Percentiles rank a stretch among this genome's conserved stretches.
These are phyloP conservation scores for Elongisporangium undulatum DNA, from an alignment of 352 stramenopile genomes.

Conservation along the genomic window DNA sequence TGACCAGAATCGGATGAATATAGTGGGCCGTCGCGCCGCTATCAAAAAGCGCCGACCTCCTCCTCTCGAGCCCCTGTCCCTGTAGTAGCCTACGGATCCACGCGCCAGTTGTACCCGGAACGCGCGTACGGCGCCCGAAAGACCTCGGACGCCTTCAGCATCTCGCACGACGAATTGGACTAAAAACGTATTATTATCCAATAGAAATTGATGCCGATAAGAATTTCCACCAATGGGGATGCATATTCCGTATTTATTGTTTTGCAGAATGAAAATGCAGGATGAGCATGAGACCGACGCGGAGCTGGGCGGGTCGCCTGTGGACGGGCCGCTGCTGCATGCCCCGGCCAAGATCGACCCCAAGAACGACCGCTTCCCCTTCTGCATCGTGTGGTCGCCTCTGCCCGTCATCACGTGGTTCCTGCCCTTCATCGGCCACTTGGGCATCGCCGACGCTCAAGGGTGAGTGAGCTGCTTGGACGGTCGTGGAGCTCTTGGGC, in stretches of 20 bases:
- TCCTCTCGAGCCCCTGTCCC: background rate
- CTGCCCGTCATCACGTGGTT: slow-evolving; percentile 90
- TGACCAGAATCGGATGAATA: background rate
- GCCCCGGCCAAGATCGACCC: slow-evolving; percentile 16
- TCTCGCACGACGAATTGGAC: background rate
- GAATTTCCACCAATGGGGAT: background rate
- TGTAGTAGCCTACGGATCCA: background rate
- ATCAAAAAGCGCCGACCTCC: background rate
- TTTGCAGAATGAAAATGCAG: background rate
- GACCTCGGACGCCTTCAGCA: background rate
- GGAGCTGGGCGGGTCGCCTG: background rate
- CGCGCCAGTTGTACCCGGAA: background rate
- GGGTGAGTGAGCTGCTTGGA: slow-evolving; percentile 27
- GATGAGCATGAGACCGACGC: background rate
- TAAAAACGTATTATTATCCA: background rate
- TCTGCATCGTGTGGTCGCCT: slow-evolving; percentile 92
- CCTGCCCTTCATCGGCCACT: slow-evolving; percentile 95
- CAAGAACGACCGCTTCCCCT: slow-evolving; percentile 68
- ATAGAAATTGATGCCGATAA: background rate
- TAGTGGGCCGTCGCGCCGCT: background rate
- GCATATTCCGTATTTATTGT: background rate
- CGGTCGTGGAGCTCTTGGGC: slow-evolving; percentile 2
- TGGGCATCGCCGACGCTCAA: slow-evolving; percentile 90
- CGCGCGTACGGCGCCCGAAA: background rate
- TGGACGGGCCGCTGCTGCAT: background rate